phyloP scores from a whole-genome alignment of 1,139 yeast genomes.

The Nakaseomyces bracarensis region DNA sequence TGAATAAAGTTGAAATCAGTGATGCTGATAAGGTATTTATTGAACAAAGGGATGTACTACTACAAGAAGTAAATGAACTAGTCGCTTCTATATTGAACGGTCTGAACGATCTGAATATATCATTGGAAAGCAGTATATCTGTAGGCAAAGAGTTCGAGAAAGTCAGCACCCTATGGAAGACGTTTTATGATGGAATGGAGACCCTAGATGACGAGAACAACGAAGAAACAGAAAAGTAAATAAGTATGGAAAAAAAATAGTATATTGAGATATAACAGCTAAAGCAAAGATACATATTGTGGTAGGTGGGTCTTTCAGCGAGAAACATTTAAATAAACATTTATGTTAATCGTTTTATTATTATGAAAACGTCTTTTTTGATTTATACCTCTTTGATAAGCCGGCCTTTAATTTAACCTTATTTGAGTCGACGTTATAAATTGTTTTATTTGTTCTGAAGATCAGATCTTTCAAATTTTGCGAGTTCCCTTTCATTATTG shows the following conservation, averaged over 20 bases:
- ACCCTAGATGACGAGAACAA: conserved; percentile 12
- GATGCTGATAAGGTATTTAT: conserved; percentile 23
- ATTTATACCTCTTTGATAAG: conserved; percentile 15
- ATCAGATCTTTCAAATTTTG: conserved; percentile 21
- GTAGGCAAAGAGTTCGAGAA: conserved; percentile 49
- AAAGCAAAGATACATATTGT: no score
- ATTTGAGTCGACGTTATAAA: conserved; percentile 22
- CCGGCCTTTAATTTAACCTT: conserved; percentile 22
- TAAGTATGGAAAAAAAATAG: not conserved
- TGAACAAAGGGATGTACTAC: conserved; percentile 27
- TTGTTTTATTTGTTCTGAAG: conserved; percentile 18
- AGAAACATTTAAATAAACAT: no score
- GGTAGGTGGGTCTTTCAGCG: no score
- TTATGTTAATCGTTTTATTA: no score
- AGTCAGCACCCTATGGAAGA: conserved; percentile 44
- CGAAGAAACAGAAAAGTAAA: conserved; percentile 1
- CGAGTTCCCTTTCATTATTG: conserved; percentile 9
- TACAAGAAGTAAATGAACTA: conserved; percentile 31
- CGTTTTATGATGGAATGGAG: conserved; percentile 39
- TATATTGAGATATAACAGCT: no score
- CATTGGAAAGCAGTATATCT: conserved; percentile 43
- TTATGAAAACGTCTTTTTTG: no score
- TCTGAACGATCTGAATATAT: conserved; percentile 42
- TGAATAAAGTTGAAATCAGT: conserved; percentile 1
- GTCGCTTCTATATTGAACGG: conserved; percentile 46